Evolutionary conservation across 2,329 filamentous ascomycete genomes (phyloP), one percentile per base, ranked within the genome.

Genomic region (Colletotrichum incanum): DNA sequence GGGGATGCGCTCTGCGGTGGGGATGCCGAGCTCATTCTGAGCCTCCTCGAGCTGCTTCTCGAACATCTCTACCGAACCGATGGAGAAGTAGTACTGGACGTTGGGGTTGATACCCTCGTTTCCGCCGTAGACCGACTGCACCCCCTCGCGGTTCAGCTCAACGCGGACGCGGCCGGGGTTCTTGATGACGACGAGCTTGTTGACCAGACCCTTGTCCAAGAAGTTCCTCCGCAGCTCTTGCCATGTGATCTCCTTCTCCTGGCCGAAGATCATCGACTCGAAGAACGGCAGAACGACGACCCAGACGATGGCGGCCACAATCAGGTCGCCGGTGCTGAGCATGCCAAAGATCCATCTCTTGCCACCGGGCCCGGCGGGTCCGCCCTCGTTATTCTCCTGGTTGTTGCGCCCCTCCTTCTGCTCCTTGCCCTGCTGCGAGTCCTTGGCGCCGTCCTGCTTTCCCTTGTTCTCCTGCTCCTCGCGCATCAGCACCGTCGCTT

Each of bases 201-300:
- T 94, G 26, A 99, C 95, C 31, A 99, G 88, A 9, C 96, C 96
- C 86, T 97, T 98, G 84, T 98, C 95, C 73, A 99, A 87, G 87
- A 98, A 98, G 41, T 94, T 96, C 76, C 91, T 95, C 74, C 94
- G 89, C 84, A 99, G 94, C 84, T 99, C 96, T 84, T 99, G 95
- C 94, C 95, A 99, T 67, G 96, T 98, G 71, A 99, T 98, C 80
- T 99, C 96, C 78, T 84, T 83, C 74, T 87, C 84, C 5, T 73
- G 65, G 61, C 78, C 77, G 28, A 83, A 82, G 74, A 86, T 84
- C 34, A 85, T 75, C 74, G 83, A 83, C 64, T 81, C 80, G 62
- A 84, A 81, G 65, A 86, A 74, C 5, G 84, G 83, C 64, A 80
- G 82, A 68, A 86, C 84, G 9, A 88, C 77, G 54, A 84, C 84